These are phyloP conservation scores for Cudoniella acicularis DNA, from an alignment of 495 filamentous ascomycete genomes.

Conservation along the genomic window DNA sequence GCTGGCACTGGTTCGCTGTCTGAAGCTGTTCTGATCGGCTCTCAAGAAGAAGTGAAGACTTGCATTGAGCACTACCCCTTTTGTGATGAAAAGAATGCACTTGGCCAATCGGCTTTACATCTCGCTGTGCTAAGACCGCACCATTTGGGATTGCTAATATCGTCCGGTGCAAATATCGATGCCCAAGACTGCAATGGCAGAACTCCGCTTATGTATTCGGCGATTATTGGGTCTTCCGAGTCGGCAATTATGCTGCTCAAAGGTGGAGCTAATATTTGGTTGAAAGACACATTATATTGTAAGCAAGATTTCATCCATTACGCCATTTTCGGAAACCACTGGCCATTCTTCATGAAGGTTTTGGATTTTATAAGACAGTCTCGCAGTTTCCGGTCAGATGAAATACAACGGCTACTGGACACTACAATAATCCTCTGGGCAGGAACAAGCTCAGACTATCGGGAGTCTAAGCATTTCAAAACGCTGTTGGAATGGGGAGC, in stretches of 20 bases:
- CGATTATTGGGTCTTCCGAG: neutral
- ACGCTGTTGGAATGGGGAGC: neutral
- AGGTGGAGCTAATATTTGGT: neutral
- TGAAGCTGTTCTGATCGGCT: neutral
- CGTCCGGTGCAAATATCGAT: conserved; percentile 10
- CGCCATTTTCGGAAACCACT: neutral
- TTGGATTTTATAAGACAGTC: neutral
- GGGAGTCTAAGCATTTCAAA: neutral
- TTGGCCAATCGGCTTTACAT: neutral
- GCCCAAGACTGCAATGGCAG: conserved; percentile 8
- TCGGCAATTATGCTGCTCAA: neutral
- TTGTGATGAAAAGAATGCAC: neutral
- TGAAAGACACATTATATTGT: neutral
- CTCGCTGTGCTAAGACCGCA: conserved; percentile 2
- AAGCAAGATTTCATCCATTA: neutral
- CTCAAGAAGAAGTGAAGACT: neutral
- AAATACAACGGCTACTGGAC: neutral
- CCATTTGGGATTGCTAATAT: conserved; percentile 4
- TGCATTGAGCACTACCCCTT: neutral
- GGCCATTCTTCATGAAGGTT: neutral
- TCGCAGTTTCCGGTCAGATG: neutral
- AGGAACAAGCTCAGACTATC: too few relatives aligned
- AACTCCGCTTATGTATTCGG: conserved; percentile 15
- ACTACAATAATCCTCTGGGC: neutral
- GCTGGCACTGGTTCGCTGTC: neutral